Evolutionary conservation across 2,329 filamentous ascomycete genomes (phyloP).

Genomic region (Ceratocystis eucalypticola): DNA sequence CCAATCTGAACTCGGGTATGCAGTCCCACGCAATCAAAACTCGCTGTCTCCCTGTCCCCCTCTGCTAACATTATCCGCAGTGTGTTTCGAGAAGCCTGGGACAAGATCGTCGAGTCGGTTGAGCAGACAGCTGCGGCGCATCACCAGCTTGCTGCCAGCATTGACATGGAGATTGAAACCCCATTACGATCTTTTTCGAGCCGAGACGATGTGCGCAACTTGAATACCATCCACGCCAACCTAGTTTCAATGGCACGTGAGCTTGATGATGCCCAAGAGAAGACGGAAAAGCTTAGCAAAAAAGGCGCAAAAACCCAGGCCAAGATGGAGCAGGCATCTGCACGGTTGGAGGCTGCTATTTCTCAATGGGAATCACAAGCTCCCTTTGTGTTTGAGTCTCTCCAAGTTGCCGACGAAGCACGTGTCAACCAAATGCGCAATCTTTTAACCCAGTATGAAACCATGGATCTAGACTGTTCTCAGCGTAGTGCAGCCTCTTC

Average conservation of each 20-base stretch:
- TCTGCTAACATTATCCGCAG: slow-evolving; percentile 33
- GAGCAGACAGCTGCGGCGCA: slow-evolving; percentile 75
- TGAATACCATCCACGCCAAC: slow-evolving; percentile 71
- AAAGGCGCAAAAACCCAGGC: slow-evolving; percentile 65
- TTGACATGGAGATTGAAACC: slow-evolving; percentile 78
- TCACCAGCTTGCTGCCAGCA: slow-evolving; percentile 61
- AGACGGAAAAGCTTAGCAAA: slow-evolving; percentile 67
- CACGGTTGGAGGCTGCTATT: slow-evolving; percentile 61
- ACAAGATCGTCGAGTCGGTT: slow-evolving; percentile 66
- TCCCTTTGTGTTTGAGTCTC: slow-evolving; percentile 83
- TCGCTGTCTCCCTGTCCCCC: background rate
- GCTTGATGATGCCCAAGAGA: slow-evolving; percentile 70
- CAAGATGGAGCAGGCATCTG: slow-evolving; percentile 62
- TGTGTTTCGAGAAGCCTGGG: slow-evolving; percentile 83
- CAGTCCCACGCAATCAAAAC: slow-evolving; percentile 17
- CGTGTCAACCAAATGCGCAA: slow-evolving; percentile 83
- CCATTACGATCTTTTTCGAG: slow-evolving; percentile 64
- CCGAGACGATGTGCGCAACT: slow-evolving; percentile 65
- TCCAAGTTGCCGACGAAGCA: slow-evolving; percentile 82
- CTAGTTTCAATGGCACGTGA: slow-evolving; percentile 69
- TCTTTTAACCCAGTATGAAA: slow-evolving; percentile 81
- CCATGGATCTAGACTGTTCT: slow-evolving; percentile 77
- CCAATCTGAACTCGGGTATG: slow-evolving; percentile 75
- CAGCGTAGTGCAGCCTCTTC: slow-evolving; percentile 61
- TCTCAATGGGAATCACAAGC: slow-evolving; percentile 89